A percentile compares a stretch with the other conserved stretches of the same genome.
Conservation (phyloP, 768 basidiomycete genomes). For the Vishniacozyma victoriae region DNA sequence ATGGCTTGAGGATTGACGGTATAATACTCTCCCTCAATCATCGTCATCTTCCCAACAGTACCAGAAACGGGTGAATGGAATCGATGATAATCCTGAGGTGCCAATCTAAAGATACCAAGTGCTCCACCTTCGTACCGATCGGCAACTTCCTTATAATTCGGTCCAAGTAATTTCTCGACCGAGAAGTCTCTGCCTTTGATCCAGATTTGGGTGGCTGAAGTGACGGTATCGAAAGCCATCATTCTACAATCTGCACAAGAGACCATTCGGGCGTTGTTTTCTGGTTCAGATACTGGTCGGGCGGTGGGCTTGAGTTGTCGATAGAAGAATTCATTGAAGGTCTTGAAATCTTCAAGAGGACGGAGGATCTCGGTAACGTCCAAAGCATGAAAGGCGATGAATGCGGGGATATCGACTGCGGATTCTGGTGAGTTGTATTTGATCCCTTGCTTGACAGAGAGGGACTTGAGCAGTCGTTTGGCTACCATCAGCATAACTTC, state of each 20-base stretch:
- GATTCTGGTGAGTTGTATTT: conserved; percentile 88
- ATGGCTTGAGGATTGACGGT: conserved; percentile 98
- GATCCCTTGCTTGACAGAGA: conserved; percentile 87
- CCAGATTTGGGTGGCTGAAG: conserved; percentile 83
- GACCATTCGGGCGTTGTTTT: conserved; percentile 72
- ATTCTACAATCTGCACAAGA: conserved; percentile 94
- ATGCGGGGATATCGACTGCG: conserved; percentile 71
- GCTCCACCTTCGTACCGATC: conserved; percentile 73
- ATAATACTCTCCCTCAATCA: conserved; percentile 87
- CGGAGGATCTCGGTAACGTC: conserved; percentile 75
- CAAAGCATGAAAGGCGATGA: conserved; percentile 84
- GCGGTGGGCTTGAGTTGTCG: conserved; percentile 81
- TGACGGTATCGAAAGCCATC: conserved; percentile 83
- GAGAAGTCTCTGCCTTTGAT: conserved; percentile 96
- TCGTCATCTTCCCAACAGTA: conserved; percentile 69
- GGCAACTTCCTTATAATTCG: conserved; percentile 63
- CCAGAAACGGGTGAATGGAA: conserved; percentile 54
- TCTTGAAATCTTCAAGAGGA: conserved; percentile 77
- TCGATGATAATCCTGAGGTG: conserved; percentile 80
- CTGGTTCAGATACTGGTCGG: conserved; percentile 64
- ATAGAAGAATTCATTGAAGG: conserved; percentile 84
- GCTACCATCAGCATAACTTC: conserved; percentile 49
- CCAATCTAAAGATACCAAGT: conserved; percentile 66
- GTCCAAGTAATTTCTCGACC: conserved; percentile 70
- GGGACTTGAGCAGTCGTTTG: conserved; percentile 72